phyloP scores from a whole-genome alignment of 1,139 yeast species.

The Geotrichum aggregatum region DNA sequence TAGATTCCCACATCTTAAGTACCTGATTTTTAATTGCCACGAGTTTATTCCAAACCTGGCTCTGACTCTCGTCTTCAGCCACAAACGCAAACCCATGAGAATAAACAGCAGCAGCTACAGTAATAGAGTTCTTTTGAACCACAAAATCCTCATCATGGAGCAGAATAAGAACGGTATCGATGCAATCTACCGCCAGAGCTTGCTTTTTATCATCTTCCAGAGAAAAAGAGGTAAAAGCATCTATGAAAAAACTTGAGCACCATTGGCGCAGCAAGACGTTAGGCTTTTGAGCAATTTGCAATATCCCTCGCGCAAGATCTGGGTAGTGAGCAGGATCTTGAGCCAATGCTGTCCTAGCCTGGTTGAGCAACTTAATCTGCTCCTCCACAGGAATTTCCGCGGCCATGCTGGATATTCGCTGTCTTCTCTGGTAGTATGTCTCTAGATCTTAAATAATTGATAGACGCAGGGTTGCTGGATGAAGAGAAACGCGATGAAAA shows the following conservation, averaged over 20 bases:
- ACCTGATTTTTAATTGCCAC: conserved; percentile 35
- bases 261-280: conserved; percentile 38
- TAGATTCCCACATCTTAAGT: conserved; percentile 36
- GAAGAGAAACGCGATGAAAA: not conserved
- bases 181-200: conserved; percentile 34
- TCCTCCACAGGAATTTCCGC: conserved; percentile 27
- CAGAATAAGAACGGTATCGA: conserved; percentile 34
- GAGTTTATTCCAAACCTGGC: conserved; percentile 35
- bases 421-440: not conserved
- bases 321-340: conserved; percentile 40
- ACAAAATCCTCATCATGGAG: conserved; percentile 29
- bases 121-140: conserved; percentile 36
- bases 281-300: conserved; percentile 38
- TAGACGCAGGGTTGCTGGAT: not conserved
- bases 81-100: conserved; percentile 37
- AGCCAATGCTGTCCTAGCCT: conserved; percentile 38
- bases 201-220: conserved; percentile 32
- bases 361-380: conserved; percentile 38
- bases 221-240: conserved; percentile 38
- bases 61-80: conserved; percentile 30
- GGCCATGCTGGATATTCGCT: conserved; percentile 8
- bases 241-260: conserved; percentile 41
- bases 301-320: conserved; percentile 37
- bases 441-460: not conserved
- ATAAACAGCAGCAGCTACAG: conserved; percentile 36